Conservation (phyloP, 805 yeast genomes). For the Torulaspora delbrueckii region DNA sequence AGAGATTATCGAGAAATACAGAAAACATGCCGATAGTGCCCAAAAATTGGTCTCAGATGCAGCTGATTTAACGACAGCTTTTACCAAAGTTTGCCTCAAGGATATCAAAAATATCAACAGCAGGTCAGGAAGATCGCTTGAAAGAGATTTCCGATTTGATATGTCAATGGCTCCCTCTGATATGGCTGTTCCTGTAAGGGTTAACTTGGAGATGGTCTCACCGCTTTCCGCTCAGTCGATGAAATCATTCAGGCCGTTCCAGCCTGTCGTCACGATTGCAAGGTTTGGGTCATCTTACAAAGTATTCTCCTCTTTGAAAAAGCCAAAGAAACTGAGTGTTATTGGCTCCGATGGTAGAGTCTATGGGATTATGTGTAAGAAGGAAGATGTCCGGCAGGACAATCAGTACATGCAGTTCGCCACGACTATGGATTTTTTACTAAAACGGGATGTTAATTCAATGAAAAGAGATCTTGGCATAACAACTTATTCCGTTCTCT, state of each 20-base stretch:
- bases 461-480: slow-evolving; percentile 66
- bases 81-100: slow-evolving; percentile 28
- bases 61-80: slow-evolving; percentile 17
- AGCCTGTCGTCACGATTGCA: slow-evolving; percentile 49
- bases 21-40: slow-evolving; percentile 8
- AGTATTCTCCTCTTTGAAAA: slow-evolving; percentile 76
- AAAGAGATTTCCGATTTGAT: slow-evolving; percentile 42
- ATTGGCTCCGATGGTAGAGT: slow-evolving; percentile 72
- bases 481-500: slow-evolving; percentile 81
- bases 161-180: slow-evolving; percentile 41
- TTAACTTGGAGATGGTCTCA: slow-evolving; percentile 61
- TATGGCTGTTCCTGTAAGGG: slow-evolving; percentile 69
- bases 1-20: slow-evolving; percentile 38
- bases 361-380: slow-evolving; percentile 75
- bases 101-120: slow-evolving; percentile 23
- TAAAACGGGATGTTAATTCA: slow-evolving; percentile 64
- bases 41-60: slow-evolving; percentile 25
- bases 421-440: slow-evolving; percentile 71
- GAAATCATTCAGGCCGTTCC: slow-evolving; percentile 43
- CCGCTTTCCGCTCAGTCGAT: slow-evolving; percentile 47
- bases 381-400: slow-evolving; percentile 92
- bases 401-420: slow-evolving; percentile 89
- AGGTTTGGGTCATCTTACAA: slow-evolving; percentile 63
- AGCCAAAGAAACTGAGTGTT: slow-evolving; percentile 72
- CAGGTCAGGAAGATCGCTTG: slow-evolving; percentile 32